Evolutionary conservation across 257 asterid species (phyloP).

Genomic region (Gentiana straminea): DNA sequence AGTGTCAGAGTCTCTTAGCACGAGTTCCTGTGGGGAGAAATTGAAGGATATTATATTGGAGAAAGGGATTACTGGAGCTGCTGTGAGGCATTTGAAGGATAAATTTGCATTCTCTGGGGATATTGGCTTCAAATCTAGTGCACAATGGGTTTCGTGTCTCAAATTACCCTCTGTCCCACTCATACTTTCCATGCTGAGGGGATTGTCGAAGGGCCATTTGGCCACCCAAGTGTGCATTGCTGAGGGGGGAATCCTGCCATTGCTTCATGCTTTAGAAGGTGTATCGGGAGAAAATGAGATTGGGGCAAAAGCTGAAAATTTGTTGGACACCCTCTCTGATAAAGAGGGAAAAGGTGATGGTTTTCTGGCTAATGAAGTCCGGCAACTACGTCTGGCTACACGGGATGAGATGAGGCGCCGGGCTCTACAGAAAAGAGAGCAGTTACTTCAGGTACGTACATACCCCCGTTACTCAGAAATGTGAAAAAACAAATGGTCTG

Average conservation of each 20-base stretch:
- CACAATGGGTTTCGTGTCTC: constrained; percentile 66
- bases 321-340: constrained; percentile 88
- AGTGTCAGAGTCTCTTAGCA: constrained; percentile 88
- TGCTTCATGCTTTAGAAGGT: constrained; percentile 96
- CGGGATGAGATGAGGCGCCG: constrained; percentile 93
- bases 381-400: constrained; percentile 78
- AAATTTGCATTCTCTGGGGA: constrained; percentile 64
- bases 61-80: constrained; percentile 75
- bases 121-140: constrained; percentile 63
- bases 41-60: constrained; percentile 94
- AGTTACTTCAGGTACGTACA: constrained; percentile 71
- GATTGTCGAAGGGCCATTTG: constrained; percentile 89
- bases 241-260: constrained; percentile 70
- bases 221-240: constrained; percentile 81
- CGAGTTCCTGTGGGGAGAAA: constrained; percentile 98
- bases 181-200: constrained; percentile 90
- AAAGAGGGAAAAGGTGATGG: constrained; percentile 82
- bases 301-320: constrained; percentile 97
- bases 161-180: constrained; percentile 86
- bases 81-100: constrained; percentile 71
- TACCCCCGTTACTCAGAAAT: not conserved
- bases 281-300: constrained; percentile 94
- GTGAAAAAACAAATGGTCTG: no score
- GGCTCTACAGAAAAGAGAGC: constrained; percentile 78
- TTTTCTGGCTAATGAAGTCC: constrained; percentile 67